phyloP scores from a whole-genome alignment of 805 yeast species.

The Yarrowia divulgata region DNA sequence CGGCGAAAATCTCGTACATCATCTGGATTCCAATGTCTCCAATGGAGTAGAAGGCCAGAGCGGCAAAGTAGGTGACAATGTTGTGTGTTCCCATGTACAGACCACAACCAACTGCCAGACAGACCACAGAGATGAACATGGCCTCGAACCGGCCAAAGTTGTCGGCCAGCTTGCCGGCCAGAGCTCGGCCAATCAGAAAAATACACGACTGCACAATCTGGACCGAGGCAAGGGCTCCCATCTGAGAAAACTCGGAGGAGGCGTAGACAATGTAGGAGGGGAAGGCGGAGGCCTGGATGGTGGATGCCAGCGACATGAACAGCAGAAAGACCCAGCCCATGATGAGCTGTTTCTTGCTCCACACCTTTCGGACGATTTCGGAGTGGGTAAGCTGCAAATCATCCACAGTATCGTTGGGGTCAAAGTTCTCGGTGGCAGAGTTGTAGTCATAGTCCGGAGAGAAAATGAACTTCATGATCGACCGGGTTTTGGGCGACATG shows the following conservation, averaged over 20 bases:
- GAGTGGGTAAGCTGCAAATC: slow-evolving; percentile 24
- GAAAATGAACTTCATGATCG: slow-evolving; percentile 15
- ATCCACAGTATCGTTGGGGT: background rate
- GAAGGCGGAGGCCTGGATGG: slow-evolving; percentile 9
- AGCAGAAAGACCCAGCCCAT: slow-evolving; percentile 21
- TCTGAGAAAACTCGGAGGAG: slow-evolving; percentile 16
- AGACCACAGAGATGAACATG: slow-evolving; percentile 20
- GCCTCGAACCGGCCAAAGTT: slow-evolving; percentile 29
- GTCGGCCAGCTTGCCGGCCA: slow-evolving; percentile 27
- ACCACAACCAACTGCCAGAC: slow-evolving; percentile 18
- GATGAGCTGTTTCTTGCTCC: slow-evolving; percentile 10
- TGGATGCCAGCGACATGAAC: slow-evolving; percentile 20
- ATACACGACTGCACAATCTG: slow-evolving; percentile 25
- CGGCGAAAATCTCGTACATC: slow-evolving; percentile 50
- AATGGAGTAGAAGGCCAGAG: slow-evolving; percentile 52
- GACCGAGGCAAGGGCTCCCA: slow-evolving; percentile 17
- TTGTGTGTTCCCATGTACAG: slow-evolving; percentile 41
- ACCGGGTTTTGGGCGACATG: slow-evolving; percentile 6
- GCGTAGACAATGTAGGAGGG: slow-evolving; percentile 31
- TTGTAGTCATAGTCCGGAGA: slow-evolving; percentile 24
- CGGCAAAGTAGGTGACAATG: slow-evolving; percentile 52
- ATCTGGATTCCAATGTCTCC: slow-evolving; percentile 53
- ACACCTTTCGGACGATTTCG: slow-evolving; percentile 33
- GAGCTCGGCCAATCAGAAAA: slow-evolving; percentile 31
- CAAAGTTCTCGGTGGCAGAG: slow-evolving; percentile 3